A percentile compares a stretch with the other conserved stretches of the same genome.
phyloP scores from a whole-genome alignment of 2,329 filamentous ascomycete genomes.

The Botrytis paeoniae region DNA sequence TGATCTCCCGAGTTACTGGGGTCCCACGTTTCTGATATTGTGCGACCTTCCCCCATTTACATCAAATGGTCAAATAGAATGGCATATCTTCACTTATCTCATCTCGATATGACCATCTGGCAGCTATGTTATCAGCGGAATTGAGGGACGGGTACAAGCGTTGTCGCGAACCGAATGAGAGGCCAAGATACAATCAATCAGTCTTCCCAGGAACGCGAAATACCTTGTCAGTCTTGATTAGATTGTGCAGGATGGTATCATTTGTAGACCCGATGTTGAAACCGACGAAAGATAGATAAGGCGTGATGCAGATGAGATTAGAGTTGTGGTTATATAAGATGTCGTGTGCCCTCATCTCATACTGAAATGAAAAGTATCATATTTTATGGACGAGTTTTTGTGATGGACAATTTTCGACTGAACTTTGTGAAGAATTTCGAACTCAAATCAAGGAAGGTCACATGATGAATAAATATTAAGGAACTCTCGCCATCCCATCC shows the following conservation, averaged over 20 bases:
- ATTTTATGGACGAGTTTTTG: background rate
- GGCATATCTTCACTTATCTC: conserved; percentile 11
- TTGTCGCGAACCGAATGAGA: conserved; percentile 16
- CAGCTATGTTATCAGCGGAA: conserved; percentile 11
- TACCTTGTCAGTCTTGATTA: conserved; percentile 19
- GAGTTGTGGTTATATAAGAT: conserved; percentile 8
- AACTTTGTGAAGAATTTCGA: background rate
- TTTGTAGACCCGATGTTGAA: conserved; percentile 15
- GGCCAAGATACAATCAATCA: conserved; percentile 17
- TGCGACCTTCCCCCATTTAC: conserved; percentile 2
- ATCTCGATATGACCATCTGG: background rate
- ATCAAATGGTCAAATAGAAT: conserved; percentile 10
- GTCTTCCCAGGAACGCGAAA: conserved; percentile 5
- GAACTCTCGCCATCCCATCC: background rate
- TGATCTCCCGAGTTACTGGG: conserved; percentile 13
- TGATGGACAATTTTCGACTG: background rate
- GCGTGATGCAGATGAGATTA: conserved; percentile 6
- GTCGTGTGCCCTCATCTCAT: background rate
- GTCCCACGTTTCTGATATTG: conserved; percentile 3
- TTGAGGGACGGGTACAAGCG: background rate
- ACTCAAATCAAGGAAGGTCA: background rate
- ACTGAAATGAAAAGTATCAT: background rate
- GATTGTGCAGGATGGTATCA: conserved; percentile 21
- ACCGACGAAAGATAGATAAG: conserved; percentile 3
- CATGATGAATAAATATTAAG: background rate